These are phyloP conservation scores for Pythium brassicae DNA, from an alignment of 352 stramenopile genomes.

Conservation along the genomic window DNA sequence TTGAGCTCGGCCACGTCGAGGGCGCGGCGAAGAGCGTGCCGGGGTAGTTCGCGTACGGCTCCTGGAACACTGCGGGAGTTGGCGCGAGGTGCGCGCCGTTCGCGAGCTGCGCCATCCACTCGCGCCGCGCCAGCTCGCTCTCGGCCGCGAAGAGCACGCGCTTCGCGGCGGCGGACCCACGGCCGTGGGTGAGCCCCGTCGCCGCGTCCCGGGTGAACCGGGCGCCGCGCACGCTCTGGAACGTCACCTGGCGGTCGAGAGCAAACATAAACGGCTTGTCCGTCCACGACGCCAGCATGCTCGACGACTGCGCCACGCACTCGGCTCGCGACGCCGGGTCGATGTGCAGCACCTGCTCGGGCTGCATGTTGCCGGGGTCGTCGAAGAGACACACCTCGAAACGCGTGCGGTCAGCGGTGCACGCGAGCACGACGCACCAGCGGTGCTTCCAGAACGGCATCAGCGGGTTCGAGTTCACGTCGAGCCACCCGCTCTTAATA, in stretches of 20 bases:
- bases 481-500: conserved; percentile 57
- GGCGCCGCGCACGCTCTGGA: conserved; percentile 25
- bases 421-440: conserved; percentile 55
- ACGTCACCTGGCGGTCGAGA: conserved; percentile 28
- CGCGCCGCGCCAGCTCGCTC: conserved; percentile 20
- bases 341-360: conserved; percentile 42
- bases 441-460: conserved; percentile 55
- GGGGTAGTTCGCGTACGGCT: neutral
- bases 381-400: conserved; percentile 56
- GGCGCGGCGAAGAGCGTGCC: neutral
- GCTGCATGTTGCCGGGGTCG: conserved; percentile 27
- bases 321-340: conserved; percentile 26
- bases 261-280: conserved; percentile 36
- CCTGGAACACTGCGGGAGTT: neutral
- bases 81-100: conserved; percentile 5
- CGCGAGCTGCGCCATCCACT: conserved; percentile 30
- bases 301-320: conserved; percentile 12
- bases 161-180: conserved; percentile 28
- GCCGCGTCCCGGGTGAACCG: conserved; percentile 34
- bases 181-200: conserved; percentile 22
- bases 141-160: conserved; percentile 38
- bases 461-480: conserved; percentile 31
- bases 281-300: conserved; percentile 28
- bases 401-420: conserved; percentile 31
- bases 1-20: neutral